These are phyloP conservation scores for Geotrichum aggregatum DNA, from an alignment of 1,139 yeast species.

Conservation along the genomic window DNA sequence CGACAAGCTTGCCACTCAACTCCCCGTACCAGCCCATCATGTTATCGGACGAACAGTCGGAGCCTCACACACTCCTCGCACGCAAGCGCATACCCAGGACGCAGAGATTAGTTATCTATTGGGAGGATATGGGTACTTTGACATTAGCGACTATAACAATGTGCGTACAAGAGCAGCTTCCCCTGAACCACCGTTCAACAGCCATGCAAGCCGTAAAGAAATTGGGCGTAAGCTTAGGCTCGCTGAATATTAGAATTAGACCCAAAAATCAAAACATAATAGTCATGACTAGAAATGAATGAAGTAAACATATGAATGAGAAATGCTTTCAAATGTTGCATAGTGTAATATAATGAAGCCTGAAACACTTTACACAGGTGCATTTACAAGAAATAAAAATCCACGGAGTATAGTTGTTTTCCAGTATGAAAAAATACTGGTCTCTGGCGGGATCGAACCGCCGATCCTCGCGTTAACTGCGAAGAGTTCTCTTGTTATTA, in stretches of 20 bases:
- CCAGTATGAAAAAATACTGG: too few relatives aligned
- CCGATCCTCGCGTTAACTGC: too few relatives aligned
- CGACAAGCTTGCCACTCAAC: slow-evolving; percentile 7
- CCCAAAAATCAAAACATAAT: too few relatives aligned
- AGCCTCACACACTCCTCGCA: slow-evolving; percentile 30
- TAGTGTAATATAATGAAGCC: too few relatives aligned
- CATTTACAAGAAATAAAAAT: too few relatives aligned
- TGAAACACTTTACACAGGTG: too few relatives aligned
- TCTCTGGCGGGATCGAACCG: too few relatives aligned
- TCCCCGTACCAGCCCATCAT: slow-evolving; percentile 4
- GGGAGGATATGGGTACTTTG: slow-evolving; percentile 79
- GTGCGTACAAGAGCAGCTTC: slow-evolving; percentile 65
- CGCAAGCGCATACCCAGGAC: slow-evolving; percentile 28
- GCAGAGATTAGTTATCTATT: slow-evolving; percentile 48
- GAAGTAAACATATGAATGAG: too few relatives aligned
- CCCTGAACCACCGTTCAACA: slow-evolving; percentile 48
- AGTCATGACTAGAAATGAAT: too few relatives aligned
- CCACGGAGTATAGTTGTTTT: too few relatives aligned
- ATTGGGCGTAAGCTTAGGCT: slow-evolving; percentile 70
- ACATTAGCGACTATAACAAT: slow-evolving; percentile 59
- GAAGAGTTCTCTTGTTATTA: too few relatives aligned
- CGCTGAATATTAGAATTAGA: slow-evolving; percentile 54
- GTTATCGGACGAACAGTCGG: slow-evolving; percentile 26
- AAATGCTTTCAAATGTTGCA: too few relatives aligned
- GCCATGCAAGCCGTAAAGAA: slow-evolving; percentile 41